phyloP scores from a whole-genome alignment of 176 grass and related monocot species.

The Musa schizocarpa region DNA sequence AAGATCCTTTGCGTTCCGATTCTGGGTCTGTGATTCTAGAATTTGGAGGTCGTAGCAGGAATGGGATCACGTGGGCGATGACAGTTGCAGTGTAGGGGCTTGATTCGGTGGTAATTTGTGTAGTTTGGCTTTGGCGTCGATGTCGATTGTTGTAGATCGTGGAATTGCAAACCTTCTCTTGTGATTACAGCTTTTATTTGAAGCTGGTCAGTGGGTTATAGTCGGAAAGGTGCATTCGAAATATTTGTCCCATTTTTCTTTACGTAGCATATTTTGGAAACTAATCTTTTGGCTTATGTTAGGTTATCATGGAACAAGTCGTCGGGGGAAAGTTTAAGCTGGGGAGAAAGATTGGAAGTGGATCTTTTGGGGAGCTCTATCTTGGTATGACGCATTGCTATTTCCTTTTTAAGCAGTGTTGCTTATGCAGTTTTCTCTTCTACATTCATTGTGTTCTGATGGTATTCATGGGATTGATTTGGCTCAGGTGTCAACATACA shows the following conservation, averaged over 20 bases:
- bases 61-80: background rate
- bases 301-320: conserved; percentile 59
- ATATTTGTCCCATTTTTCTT: background rate
- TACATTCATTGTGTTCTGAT: conserved; percentile 5
- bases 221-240: background rate
- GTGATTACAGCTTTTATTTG: background rate
- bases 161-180: background rate
- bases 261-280: background rate
- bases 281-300: background rate
- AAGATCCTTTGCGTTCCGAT: background rate
- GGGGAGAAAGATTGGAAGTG: conserved; percentile 89
- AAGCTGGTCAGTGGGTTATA: background rate
- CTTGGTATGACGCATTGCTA: conserved; percentile 36
- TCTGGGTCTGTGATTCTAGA: background rate
- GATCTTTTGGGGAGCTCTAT: conserved; percentile 92
- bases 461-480: background rate
- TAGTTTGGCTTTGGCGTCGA: background rate
- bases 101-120: background rate
- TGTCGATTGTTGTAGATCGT: background rate
- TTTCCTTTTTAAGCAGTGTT: background rate
- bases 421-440: background rate
- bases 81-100: background rate
- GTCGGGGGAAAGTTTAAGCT: conserved; percentile 88
- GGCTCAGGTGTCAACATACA: conserved; percentile 49
- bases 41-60: background rate